phyloP scores from a whole-genome alignment of 139 green algal species.

The Chlamydomonas incerta region DNA sequence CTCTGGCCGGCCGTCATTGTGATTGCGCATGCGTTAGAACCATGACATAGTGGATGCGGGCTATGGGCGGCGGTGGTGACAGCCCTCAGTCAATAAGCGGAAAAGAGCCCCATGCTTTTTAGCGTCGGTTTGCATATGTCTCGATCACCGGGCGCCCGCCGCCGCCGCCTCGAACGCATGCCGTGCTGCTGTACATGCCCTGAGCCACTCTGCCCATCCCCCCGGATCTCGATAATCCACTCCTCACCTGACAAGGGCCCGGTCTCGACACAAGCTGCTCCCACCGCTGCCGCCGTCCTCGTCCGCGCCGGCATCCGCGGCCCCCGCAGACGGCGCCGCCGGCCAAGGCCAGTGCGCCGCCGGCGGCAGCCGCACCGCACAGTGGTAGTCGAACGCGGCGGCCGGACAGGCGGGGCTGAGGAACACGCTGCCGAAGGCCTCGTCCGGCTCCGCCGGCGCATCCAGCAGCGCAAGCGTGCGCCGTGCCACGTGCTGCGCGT shows the following conservation, averaged over 20 bases:
- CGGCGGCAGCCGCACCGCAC: slow-evolving; percentile 54
- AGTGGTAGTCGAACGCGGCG: slow-evolving; percentile 73
- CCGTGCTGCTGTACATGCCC: not conserved
- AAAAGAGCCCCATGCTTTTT: slow-evolving; percentile 38
- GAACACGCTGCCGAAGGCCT: slow-evolving; percentile 68
- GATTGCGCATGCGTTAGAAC: no score
- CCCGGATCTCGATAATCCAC: not conserved
- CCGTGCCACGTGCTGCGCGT: slow-evolving; percentile 54
- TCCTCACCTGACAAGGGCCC: slow-evolving; percentile 21
- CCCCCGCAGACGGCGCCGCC: not conserved
- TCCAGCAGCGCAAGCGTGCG: slow-evolving; percentile 61
- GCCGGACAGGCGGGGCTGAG: slow-evolving; percentile 26
- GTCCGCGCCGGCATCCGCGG: not conserved
- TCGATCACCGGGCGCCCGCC: slow-evolving; percentile 31
- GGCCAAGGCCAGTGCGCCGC: not conserved
- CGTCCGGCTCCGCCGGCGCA: slow-evolving; percentile 52
- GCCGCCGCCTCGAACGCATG: no score
- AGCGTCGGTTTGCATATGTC: slow-evolving; percentile 4
- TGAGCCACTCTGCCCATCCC: not conserved
- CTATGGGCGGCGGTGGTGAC: no score
- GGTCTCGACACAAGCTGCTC: not conserved
- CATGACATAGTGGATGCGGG: not conserved
- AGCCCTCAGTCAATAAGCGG: slow-evolving; percentile 60
- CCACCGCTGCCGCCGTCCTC: not conserved
- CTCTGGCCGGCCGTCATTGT: no score